Conservation (phyloP, 768 basidiomycete species). For the Cytidiella melzeri region DNA sequence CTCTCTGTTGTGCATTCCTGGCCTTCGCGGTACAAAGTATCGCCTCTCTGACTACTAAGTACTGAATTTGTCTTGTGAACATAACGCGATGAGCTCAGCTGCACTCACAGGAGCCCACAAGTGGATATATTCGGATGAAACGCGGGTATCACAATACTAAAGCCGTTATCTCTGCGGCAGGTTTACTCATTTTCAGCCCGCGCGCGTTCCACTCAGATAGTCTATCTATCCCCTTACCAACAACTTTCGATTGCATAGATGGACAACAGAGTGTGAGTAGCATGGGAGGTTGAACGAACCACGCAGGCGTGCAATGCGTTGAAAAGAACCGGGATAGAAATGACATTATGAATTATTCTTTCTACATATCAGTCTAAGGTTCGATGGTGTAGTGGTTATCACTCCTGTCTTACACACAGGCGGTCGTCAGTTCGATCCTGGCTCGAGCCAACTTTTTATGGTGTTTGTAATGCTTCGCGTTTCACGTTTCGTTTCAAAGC, state of each 20-base stretch:
- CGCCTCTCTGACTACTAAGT: neutral
- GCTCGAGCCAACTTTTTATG: neutral
- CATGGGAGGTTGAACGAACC: too few relatives aligned
- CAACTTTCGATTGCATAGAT: neutral
- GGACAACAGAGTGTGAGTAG: neutral
- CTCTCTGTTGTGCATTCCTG: neutral
- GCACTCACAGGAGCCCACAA: neutral
- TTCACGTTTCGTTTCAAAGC: too few relatives aligned
- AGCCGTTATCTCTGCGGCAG: neutral
- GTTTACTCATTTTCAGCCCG: neutral
- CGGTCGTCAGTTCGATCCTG: neutral
- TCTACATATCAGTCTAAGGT: neutral
- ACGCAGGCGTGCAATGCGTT: too few relatives aligned
- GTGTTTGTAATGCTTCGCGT: too few relatives aligned
- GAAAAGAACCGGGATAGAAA: too few relatives aligned
- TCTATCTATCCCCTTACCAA: neutral
- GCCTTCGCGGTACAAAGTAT: neutral
- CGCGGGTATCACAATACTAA: neutral
- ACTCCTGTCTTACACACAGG: neutral
- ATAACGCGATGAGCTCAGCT: neutral
- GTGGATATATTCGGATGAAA: neutral
- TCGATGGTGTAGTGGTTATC: neutral
- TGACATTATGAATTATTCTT: too few relatives aligned
- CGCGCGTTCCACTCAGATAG: neutral
- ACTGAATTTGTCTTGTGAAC: neutral